phyloP scores from a whole-genome alignment of 2,329 filamentous ascomycete species.

The Calonectria honghensis region DNA sequence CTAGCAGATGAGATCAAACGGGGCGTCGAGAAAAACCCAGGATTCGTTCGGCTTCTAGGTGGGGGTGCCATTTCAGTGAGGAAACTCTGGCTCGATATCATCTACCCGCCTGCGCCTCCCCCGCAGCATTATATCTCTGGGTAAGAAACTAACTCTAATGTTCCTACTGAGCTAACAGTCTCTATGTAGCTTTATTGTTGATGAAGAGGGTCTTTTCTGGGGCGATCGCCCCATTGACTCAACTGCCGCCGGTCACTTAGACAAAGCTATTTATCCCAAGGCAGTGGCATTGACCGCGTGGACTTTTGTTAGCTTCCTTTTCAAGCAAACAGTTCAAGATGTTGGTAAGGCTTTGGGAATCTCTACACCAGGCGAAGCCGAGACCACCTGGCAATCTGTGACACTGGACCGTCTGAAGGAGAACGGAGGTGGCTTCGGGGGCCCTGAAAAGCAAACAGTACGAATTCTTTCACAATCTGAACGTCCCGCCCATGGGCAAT shows the following conservation, averaged over 20 bases:
- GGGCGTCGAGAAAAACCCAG: constrained; percentile 64
- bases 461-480: constrained; percentile 52
- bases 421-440: constrained; percentile 48
- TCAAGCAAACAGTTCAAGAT: constrained; percentile 66
- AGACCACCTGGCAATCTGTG: constrained; percentile 59
- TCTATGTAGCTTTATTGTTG: constrained; percentile 67
- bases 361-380: constrained; percentile 50
- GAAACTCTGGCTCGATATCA: constrained; percentile 76
- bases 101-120: constrained; percentile 76
- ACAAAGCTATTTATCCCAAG: constrained; percentile 72
- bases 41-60: constrained; percentile 63
- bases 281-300: constrained; percentile 70
- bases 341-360: constrained; percentile 69
- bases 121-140: constrained; percentile 76
- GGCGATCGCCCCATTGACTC: constrained; percentile 70
- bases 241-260: constrained; percentile 64
- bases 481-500: constrained; percentile 49
- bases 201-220: constrained; percentile 69
- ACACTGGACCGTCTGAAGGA: constrained; percentile 56
- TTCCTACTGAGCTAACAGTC: constrained; percentile 47
- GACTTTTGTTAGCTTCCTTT: constrained; percentile 70
- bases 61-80: constrained; percentile 70
- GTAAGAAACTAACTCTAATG: constrained; percentile 62
- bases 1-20: constrained; percentile 59
- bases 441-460: constrained; percentile 50